phyloP scores from a whole-genome alignment of 352 stramenopile species.

The Globisporangium emineosum region DNA sequence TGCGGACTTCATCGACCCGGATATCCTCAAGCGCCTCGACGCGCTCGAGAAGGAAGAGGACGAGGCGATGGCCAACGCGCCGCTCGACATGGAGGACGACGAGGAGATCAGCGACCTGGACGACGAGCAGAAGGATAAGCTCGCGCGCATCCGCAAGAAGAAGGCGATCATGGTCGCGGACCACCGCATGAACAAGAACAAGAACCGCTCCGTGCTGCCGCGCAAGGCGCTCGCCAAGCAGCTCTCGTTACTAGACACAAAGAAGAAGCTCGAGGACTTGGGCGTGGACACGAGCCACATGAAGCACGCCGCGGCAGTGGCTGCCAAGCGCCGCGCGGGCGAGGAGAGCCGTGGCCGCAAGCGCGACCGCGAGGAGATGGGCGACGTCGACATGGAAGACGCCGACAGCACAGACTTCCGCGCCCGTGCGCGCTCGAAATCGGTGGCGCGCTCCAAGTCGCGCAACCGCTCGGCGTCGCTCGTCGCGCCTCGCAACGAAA shows the following conservation, averaged over 20 bases:
- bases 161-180: constrained; percentile 81
- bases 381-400: constrained; percentile 88
- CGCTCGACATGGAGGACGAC: constrained; percentile 85
- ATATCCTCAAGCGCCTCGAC: constrained; percentile 96
- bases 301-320: constrained; percentile 80
- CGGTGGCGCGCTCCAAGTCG: constrained; percentile 67
- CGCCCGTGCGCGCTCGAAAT: constrained; percentile 72
- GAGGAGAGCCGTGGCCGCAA: constrained; percentile 85
- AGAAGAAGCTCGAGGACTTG: constrained; percentile 89
- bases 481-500: constrained; percentile 67
- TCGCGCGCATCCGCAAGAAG: constrained; percentile 79
- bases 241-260: constrained; percentile 74
- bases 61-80: constrained; percentile 90
- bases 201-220: constrained; percentile 90
- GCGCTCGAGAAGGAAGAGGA: constrained; percentile 97
- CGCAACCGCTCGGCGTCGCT: constrained; percentile 81
- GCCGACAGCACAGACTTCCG: constrained; percentile 72
- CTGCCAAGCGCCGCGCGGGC: constrained; percentile 57
- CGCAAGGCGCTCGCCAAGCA: constrained; percentile 83
- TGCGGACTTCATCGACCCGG: constrained; percentile 97
- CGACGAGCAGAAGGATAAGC: constrained; percentile 94
- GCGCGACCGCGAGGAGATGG: constrained; percentile 77
- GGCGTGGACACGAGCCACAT: constrained; percentile 91
- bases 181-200: constrained; percentile 94
- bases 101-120: constrained; percentile 91